Conservation (phyloP, 1,139 yeast genomes). For the Sugiyamaella paludigena region DNA sequence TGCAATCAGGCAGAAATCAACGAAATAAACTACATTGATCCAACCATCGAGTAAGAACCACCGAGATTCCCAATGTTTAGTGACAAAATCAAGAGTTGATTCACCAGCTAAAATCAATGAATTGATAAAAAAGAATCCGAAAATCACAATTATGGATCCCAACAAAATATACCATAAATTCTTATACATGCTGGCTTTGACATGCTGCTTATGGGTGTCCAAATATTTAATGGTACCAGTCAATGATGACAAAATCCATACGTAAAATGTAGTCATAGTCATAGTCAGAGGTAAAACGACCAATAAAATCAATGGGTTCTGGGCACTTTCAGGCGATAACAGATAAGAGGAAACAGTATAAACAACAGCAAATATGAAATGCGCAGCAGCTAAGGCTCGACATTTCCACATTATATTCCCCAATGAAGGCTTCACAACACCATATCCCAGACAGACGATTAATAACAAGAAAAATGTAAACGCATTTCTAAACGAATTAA, state of each 20-base stretch:
- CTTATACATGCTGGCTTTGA: conserved; percentile 84
- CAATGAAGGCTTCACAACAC: conserved; percentile 81
- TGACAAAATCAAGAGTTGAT: conserved; percentile 73
- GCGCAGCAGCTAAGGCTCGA: conserved; percentile 69
- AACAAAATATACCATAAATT: conserved; percentile 72
- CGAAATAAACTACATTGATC: conserved; percentile 86
- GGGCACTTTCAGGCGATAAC: conserved; percentile 47
- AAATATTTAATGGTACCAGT: conserved; percentile 70
- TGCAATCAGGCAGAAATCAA: conserved; percentile 79
- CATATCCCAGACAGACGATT: conserved; percentile 88
- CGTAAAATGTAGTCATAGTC: conserved; percentile 70
- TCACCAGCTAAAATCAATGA: conserved; percentile 71
- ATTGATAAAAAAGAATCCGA: conserved; percentile 67
- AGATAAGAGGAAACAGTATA: conserved; percentile 70
- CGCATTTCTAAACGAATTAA: conserved; percentile 79
- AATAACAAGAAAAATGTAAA: conserved; percentile 84
- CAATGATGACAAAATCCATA: conserved; percentile 69
- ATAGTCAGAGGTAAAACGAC: conserved; percentile 69
- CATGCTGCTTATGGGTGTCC: conserved; percentile 83
- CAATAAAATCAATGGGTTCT: conserved; percentile 43
- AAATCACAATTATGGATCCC: conserved; percentile 55
- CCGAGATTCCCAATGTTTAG: conserved; percentile 88
- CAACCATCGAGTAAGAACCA: conserved; percentile 90
- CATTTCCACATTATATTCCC: conserved; percentile 78
- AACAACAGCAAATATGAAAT: conserved; percentile 64